Evolutionary conservation across 2,329 filamentous ascomycete genomes (phyloP).

Genomic region (Microdochium trichocladiopsis): DNA sequence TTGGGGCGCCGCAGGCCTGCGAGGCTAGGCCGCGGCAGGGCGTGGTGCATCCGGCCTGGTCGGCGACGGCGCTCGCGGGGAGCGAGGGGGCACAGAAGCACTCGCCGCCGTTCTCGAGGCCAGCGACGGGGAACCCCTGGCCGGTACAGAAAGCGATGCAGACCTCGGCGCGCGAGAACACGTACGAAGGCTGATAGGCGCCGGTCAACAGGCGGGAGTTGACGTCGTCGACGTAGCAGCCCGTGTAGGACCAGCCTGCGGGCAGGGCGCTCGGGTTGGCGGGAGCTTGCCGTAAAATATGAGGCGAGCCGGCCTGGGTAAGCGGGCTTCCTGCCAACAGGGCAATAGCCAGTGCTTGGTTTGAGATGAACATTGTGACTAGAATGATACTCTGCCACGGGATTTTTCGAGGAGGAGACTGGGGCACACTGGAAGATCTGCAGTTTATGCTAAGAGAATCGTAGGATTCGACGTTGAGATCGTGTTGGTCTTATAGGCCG

Average conservation of each 20-base stretch:
- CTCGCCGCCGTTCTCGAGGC: constrained; percentile 4
- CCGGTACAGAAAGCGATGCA: constrained; percentile 2
- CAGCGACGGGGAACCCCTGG: background rate
- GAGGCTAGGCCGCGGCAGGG: constrained; percentile 3
- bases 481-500: no score
- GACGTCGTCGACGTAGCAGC: background rate
- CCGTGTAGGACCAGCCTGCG: background rate
- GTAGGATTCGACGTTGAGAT: no score
- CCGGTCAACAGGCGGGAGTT: background rate
- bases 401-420: no score
- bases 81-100: constrained; percentile 3
- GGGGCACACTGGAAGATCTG: no score
- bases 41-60: constrained; percentile 2
- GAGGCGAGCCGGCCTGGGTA: background rate
- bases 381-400: no score
- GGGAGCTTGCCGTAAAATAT: background rate
- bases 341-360: no score
- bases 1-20: constrained; percentile 1
- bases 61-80: background rate
- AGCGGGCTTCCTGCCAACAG: background rate
- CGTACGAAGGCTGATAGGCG: background rate
- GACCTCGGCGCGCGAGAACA: background rate
- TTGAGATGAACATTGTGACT: no score
- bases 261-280: background rate
- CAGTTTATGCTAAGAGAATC: no score